These are phyloP conservation scores for Buddleja alternifolia DNA, from an alignment of 257 asterid genomes.

Conservation along the genomic window DNA sequence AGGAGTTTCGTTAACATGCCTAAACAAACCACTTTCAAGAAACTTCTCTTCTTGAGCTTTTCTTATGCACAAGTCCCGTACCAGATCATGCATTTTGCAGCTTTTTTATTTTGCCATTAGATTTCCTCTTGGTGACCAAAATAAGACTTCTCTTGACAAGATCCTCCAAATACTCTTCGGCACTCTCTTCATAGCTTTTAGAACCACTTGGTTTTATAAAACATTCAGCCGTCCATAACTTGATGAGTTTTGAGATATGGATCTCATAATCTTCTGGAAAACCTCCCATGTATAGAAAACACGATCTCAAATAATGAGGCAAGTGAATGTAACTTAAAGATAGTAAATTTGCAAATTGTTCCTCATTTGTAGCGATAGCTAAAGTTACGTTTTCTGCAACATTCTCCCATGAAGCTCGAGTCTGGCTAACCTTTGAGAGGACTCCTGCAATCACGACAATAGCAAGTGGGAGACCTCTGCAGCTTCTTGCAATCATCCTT, in stretches of 20 bases:
- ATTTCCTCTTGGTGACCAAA: conserved; percentile 9
- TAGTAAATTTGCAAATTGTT: too few species aligned
- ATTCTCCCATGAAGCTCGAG: too few species aligned
- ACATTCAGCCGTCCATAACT: conserved; percentile 28
- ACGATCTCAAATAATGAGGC: too few species aligned
- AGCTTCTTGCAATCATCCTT: not conserved
- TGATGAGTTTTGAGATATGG: not conserved
- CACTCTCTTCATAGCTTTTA: conserved; percentile 2
- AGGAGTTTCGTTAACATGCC: not conserved
- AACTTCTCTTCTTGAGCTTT: conserved; percentile 20
- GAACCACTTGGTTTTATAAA: not conserved
- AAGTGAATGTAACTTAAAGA: too few species aligned
- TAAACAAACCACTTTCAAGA: not conserved
- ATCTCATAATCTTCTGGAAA: not conserved
- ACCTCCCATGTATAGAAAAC: not conserved
- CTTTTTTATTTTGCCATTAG: conserved; percentile 22
- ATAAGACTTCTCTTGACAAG: conserved; percentile 19
- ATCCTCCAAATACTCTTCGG: conserved; percentile 4
- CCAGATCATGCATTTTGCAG: conserved; percentile 26
- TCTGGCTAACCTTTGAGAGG: too few species aligned
- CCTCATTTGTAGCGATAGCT: too few species aligned
- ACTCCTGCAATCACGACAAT: not conserved
- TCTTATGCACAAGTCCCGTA: conserved; percentile 18
- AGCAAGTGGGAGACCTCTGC: not conserved
- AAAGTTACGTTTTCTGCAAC: too few species aligned